Evolutionary conservation across 805 yeast species (phyloP).

Genomic region (Myxozyma neglecta): DNA sequence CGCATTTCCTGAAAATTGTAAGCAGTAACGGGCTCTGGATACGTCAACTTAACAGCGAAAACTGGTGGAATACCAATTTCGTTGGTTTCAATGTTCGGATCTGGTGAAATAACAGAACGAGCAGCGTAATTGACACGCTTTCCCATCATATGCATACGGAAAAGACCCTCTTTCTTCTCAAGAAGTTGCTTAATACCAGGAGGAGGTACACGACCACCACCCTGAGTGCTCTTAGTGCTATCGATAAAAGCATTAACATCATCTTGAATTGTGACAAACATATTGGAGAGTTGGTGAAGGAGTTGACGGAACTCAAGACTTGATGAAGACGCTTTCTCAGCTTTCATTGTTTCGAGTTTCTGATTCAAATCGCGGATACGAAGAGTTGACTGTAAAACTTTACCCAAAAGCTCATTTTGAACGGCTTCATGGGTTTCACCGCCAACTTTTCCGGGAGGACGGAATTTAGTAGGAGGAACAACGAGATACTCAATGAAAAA

Average conservation of each 20-base stretch:
- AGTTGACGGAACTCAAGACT: conserved; percentile 41
- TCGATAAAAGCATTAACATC: conserved; percentile 94
- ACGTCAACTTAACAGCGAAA: conserved; percentile 90
- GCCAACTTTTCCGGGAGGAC: conserved; percentile 95
- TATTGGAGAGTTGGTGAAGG: conserved; percentile 84
- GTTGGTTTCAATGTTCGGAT: conserved; percentile 95
- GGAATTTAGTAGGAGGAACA: conserved; percentile 95
- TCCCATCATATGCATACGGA: conserved; percentile 99
- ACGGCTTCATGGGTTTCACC: conserved; percentile 94
- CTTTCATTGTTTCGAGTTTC: conserved; percentile 63
- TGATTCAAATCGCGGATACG: conserved; percentile 87
- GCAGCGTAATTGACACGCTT: conserved; percentile 99
- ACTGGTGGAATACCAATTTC: conserved; percentile 99
- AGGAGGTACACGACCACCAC: conserved; percentile 66
- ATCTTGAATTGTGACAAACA: conserved; percentile 91
- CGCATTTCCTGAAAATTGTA: conserved; percentile 87
- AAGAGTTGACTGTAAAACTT: conserved; percentile 74
- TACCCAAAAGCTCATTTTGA: conserved; percentile 83
- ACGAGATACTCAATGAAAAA: conserved; percentile 85
- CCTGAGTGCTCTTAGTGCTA: conserved; percentile 78
- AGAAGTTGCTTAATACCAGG: conserved; percentile 98
- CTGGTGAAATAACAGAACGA: conserved; percentile 98
- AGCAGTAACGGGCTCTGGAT: conserved; percentile 96
- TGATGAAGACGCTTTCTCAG: conserved; percentile 46
- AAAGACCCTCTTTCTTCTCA: conserved; percentile 97